Percentiles rank a stretch among this genome's conserved stretches.
Conservation (phyloP, 805 yeast species). For the Barnettozyma pratensis region DNA sequence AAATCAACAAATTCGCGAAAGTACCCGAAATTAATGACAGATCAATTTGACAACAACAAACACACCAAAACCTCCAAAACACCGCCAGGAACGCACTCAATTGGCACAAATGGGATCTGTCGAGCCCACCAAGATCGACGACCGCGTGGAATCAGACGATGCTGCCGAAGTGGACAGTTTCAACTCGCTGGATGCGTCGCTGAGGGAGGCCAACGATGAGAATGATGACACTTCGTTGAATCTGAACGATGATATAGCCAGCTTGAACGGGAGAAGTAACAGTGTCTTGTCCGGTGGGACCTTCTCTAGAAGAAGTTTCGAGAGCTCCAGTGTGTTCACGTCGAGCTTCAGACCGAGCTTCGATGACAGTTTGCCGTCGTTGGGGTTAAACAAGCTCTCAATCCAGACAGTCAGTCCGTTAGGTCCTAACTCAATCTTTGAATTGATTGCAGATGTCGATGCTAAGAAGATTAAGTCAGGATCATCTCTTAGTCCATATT, state of each 20-base stretch:
- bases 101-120: background rate
- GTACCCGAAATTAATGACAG: too few species aligned
- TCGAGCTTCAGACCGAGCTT: slow-evolving; percentile 27
- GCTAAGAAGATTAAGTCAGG: slow-evolving; percentile 28
- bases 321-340: slow-evolving; percentile 25
- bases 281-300: slow-evolving; percentile 13
- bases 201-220: slow-evolving; percentile 5
- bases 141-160: background rate
- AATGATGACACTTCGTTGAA: slow-evolving; percentile 19
- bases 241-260: slow-evolving; percentile 31
- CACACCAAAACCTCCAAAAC: too few species aligned
- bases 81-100: background rate
- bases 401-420: slow-evolving; percentile 44
- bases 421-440: slow-evolving; percentile 74
- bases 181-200: slow-evolving; percentile 12
- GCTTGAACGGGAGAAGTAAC: slow-evolving; percentile 19
- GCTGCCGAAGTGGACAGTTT: slow-evolving; percentile 6
- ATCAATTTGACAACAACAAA: too few species aligned
- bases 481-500: slow-evolving; percentile 23
- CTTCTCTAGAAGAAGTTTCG: slow-evolving; percentile 27
- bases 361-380: slow-evolving; percentile 31
- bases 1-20: background rate
- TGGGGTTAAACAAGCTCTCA: slow-evolving; percentile 37
- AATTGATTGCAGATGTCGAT: slow-evolving; percentile 61
- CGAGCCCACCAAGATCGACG: background rate